Percentiles rank a stretch among this genome's conserved stretches.
Conservation (phyloP, 768 basidiomycete genomes). For the Calocybe gangraenosa region DNA sequence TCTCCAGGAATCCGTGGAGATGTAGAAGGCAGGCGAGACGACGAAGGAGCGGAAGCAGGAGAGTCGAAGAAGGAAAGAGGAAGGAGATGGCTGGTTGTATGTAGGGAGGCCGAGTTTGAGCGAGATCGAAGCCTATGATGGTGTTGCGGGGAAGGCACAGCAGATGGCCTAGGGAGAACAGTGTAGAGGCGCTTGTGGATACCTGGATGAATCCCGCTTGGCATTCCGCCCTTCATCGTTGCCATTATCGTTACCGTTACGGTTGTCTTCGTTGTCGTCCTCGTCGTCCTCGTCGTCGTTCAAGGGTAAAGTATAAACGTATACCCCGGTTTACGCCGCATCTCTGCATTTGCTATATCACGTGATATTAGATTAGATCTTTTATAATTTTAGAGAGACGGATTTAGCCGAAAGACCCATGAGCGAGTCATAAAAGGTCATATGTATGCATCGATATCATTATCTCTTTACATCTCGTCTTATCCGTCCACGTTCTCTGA, state of each 20-base stretch:
- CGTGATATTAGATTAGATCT: background rate
- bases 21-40: constrained; percentile 13
- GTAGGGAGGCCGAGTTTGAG: constrained; percentile 40
- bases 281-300: no score
- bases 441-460: constrained; percentile 15
- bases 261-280: no score
- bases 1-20: constrained; percentile 5
- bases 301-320: no score
- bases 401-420: constrained; percentile 13
- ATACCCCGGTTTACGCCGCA: no score
- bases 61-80: constrained; percentile 22
- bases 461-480: constrained; percentile 9
- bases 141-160: constrained; percentile 17
- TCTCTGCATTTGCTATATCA: no score
- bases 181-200: constrained; percentile 50
- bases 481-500: constrained; percentile 4
- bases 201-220: constrained; percentile 31
- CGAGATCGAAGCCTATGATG: constrained; percentile 30
- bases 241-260: background rate
- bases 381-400: constrained; percentile 19
- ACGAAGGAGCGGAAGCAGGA: constrained; percentile 14
- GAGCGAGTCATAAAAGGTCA: constrained; percentile 10
- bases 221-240: constrained; percentile 13
- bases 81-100: constrained; percentile 25
- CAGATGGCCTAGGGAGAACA: constrained; percentile 30